These are phyloP conservation scores for Kickxella alabastrina DNA, from an alignment of 192 early-diverging fungal genomes.

Conservation along the genomic window DNA sequence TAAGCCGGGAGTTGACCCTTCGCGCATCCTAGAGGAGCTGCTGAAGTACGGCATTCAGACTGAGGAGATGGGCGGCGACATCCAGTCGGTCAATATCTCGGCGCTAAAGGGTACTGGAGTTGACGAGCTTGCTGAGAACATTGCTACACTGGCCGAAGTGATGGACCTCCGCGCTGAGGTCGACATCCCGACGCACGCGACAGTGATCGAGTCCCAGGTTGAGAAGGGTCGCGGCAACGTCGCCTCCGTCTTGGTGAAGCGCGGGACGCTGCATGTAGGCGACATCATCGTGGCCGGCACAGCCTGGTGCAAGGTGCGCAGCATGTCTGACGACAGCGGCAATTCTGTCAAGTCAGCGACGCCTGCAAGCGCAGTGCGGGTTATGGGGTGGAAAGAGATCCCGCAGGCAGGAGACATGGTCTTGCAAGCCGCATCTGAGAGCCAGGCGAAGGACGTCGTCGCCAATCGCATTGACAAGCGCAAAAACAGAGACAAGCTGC, in stretches of 20 bases:
- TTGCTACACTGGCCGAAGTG: conserved; percentile 81
- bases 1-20: conserved; percentile 72
- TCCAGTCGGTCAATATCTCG: conserved; percentile 86
- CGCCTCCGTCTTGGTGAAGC: conserved; percentile 82
- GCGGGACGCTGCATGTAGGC: conserved; percentile 80
- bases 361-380: conserved; percentile 80
- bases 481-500: conserved; percentile 58
- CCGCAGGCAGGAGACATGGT: conserved; percentile 88
- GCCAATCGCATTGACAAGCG: conserved; percentile 60
- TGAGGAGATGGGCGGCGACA: conserved; percentile 92
- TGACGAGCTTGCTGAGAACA: conserved; percentile 84
- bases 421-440: conserved; percentile 60
- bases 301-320: conserved; percentile 81
- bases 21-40: conserved; percentile 61
- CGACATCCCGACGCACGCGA: conserved; percentile 73
- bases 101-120: conserved; percentile 83
- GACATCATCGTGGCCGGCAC: conserved; percentile 80
- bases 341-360: conserved; percentile 66
- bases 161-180: conserved; percentile 82
- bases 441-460: conserved; percentile 72
- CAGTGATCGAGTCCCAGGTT: conserved; percentile 83
- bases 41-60: conserved; percentile 75
- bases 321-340: conserved; percentile 78
- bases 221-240: conserved; percentile 83
- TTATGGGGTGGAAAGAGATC: conserved; percentile 91